Base-by-base conservation (phyloP, 257 asterid species). In the Nicotiana paniculata region DNA sequence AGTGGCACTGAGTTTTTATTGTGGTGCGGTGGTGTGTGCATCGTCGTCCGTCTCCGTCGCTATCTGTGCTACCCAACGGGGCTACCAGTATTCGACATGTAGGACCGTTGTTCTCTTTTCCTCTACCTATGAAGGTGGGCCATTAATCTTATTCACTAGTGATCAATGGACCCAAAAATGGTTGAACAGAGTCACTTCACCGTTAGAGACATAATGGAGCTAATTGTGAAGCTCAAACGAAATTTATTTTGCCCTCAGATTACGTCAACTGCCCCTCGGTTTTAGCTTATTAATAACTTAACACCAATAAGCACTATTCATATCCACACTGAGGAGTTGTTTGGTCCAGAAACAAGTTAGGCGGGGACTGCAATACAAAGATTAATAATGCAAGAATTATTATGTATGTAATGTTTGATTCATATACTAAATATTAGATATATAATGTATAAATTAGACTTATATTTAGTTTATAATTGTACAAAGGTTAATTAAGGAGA, bases 31-130 rank as follows among this genome's bases (percentile, higher is more conserved):
- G 83, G 81, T 81, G 81, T 81, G 87, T 77, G 59, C 75, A 37
- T 58, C 59, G 85, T 84, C 83, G 67, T 82, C 82, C 62, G 59
- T 57, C 84, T 76, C 76, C 80, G 84, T 81, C 88, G 82, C 84
- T 74, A 79, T 83, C 85, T 28, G 76, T 92, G 97, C 63, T 72
- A 77, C 91, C 93, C 85, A 65, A 88, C 81, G 87, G 93, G 95
- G 95, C 85, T 81, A 86, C 93, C 87, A 84, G 17, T 15, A 26
- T 10, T 67, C 82, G 94, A 90, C 94, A 91, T 35, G 82, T 85
- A 90, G 92, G 89, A 32, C 88, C 91, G 87, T 30, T 81, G 26
- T 75, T 12, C 37, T 35, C 35, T 37, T n/a, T 53, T 26, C 77
- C 81, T 77, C 82, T 83, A 80, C 72, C 75, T 57, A 55, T 63